These are phyloP conservation scores for Cucurbita moschata DNA, from an alignment of 306 rosid species.

Conservation along the genomic window DNA sequence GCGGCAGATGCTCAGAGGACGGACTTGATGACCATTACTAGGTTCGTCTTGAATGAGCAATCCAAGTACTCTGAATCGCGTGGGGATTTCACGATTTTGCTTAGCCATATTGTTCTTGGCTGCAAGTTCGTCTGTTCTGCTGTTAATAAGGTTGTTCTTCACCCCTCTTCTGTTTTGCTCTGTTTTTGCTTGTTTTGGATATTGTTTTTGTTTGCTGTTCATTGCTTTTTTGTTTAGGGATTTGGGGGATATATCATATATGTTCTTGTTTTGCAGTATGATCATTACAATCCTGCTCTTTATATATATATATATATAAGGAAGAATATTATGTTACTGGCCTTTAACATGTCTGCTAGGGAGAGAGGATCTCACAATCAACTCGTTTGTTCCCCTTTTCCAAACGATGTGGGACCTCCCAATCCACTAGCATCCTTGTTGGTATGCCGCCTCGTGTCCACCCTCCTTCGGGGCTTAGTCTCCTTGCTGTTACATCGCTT, in stretches of 20 bases:
- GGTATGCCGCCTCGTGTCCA: too few relatives aligned
- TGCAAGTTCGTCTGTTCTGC: slow-evolving; percentile 92
- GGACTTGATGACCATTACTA: slow-evolving; percentile 89
- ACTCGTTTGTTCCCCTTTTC: too few relatives aligned
- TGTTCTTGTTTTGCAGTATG: background rate
- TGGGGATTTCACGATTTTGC: slow-evolving; percentile 89
- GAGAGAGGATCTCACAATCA: too few relatives aligned
- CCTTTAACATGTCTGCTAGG: too few relatives aligned
- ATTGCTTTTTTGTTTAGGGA: background rate
- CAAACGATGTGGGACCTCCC: too few relatives aligned
- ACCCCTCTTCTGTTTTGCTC: background rate
- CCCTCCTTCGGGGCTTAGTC: too few relatives aligned
- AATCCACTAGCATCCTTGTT: too few relatives aligned
- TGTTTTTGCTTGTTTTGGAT: background rate
- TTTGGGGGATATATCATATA: background rate
- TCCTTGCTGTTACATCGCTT: too few relatives aligned
- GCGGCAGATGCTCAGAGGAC: slow-evolving; percentile 75
- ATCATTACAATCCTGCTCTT: background rate
- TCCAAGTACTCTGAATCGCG: slow-evolving; percentile 76
- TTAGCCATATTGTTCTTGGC: slow-evolving; percentile 89
- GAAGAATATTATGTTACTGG: too few relatives aligned
- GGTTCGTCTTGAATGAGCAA: slow-evolving; percentile 85
- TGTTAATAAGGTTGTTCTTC: slow-evolving; percentile 53
- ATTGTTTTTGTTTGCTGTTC: background rate
- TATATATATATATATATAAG: too few relatives aligned